Conservation (phyloP, 495 filamentous ascomycete species). For the Hypoxylon trugodes region DNA sequence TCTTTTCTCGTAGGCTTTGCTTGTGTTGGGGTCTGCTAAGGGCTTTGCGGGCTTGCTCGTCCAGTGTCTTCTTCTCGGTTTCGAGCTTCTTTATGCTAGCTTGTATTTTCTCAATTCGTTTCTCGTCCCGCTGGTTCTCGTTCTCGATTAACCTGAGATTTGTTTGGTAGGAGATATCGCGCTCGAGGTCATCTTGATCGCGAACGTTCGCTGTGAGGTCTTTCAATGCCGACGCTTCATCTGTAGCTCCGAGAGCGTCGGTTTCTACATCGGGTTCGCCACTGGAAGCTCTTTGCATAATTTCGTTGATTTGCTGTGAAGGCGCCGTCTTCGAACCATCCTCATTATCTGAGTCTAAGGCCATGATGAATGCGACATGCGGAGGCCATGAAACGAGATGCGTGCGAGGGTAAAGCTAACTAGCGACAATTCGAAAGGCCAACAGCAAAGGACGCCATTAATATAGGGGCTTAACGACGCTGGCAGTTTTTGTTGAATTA, state of each 20-base stretch:
- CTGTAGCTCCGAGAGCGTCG: constrained; percentile 6
- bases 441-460: no score
- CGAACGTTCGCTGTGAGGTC: constrained; percentile 77
- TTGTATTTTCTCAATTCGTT: constrained; percentile 80
- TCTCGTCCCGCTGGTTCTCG: constrained; percentile 87
- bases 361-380: constrained; percentile 1
- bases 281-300: neutral
- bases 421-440: neutral
- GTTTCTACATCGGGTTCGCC: neutral
- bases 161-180: constrained; percentile 76
- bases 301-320: constrained; percentile 1
- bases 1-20: constrained; percentile 66
- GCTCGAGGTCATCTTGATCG: constrained; percentile 84
- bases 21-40: constrained; percentile 50
- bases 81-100: constrained; percentile 63
- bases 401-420: neutral
- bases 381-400: neutral
- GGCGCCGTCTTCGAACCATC: constrained; percentile 1
- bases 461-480: no score
- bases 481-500: neutral
- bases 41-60: constrained; percentile 52
- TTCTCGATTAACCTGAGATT: constrained; percentile 79
- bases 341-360: constrained; percentile 6
- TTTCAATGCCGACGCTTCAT: constrained; percentile 70
- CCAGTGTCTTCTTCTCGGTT: constrained; percentile 51